Percentiles rank a stretch among this genome's conserved stretches.
Conservation (phyloP, 345 rosid species). For the Diplotaxis tenuifolia region DNA sequence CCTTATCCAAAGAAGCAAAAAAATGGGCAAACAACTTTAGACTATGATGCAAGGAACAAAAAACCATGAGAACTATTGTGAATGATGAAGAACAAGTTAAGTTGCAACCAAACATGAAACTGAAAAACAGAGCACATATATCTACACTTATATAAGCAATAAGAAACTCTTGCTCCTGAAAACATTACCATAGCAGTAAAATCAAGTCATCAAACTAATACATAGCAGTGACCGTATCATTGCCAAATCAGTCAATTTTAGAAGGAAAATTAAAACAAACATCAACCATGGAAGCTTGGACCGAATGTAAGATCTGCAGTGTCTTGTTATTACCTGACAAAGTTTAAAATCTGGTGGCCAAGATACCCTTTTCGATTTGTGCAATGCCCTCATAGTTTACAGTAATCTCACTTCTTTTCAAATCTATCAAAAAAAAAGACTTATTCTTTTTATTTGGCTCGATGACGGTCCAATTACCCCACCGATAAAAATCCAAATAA, state of each 20-base stretch:
- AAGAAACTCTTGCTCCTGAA: background rate
- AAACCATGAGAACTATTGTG: background rate
- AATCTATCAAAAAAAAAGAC: background rate
- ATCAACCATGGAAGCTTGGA: background rate
- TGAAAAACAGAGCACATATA: background rate
- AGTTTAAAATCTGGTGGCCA: conserved; percentile 98
- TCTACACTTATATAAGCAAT: background rate
- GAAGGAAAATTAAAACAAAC: background rate
- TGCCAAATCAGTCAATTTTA: background rate
- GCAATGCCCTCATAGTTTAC: conserved; percentile 76
- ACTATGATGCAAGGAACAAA: conserved; percentile 8
- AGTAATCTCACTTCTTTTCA: conserved; percentile 24
- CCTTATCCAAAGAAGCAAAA: conserved; percentile 35
- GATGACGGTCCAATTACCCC: conserved; percentile 20
- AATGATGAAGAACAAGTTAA: background rate
- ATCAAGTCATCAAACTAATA: background rate
- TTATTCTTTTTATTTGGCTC: background rate
- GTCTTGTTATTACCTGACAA: conserved; percentile 83
- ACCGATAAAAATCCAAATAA: conserved; percentile 9
- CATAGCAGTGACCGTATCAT: background rate
- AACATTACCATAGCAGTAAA: background rate
- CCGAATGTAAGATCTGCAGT: conserved; percentile 6
- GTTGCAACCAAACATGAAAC: too few species aligned
- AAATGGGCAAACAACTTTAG: conserved; percentile 27
- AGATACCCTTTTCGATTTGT: conserved; percentile 78